phyloP scores from a whole-genome alignment of 2,329 filamentous ascomycete species.

The Calonectria pseudoreteaudii region DNA sequence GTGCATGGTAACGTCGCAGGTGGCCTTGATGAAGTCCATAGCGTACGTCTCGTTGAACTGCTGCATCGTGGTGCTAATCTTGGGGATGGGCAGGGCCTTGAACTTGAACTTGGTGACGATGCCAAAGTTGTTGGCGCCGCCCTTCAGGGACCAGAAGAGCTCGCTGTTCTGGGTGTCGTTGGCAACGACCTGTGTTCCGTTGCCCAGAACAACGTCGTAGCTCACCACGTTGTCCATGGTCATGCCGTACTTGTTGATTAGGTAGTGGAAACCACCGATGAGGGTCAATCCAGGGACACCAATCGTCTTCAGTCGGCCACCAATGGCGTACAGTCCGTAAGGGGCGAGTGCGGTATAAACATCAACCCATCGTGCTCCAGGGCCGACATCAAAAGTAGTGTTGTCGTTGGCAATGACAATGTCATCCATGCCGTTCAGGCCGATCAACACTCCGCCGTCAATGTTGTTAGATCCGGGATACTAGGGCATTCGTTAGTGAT shows the following conservation, averaged over 20 bases:
- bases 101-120: slow-evolving; percentile 50
- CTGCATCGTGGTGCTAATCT: slow-evolving; percentile 18
- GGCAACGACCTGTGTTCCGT: slow-evolving; percentile 53
- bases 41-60: background rate
- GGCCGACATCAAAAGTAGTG: slow-evolving; percentile 27
- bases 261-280: slow-evolving; percentile 34
- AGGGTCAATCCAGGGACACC: slow-evolving; percentile 33
- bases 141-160: slow-evolving; percentile 51
- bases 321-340: slow-evolving; percentile 24
- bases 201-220: slow-evolving; percentile 57
- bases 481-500: background rate
- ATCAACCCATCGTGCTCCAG: slow-evolving; percentile 33
- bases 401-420: slow-evolving; percentile 24
- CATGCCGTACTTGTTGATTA: slow-evolving; percentile 43
- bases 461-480: slow-evolving; percentile 34
- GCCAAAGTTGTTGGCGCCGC: slow-evolving; percentile 51
- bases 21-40: slow-evolving; percentile 43
- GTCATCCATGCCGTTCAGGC: slow-evolving; percentile 30
- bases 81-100: slow-evolving; percentile 36
- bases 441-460: slow-evolving; percentile 24
- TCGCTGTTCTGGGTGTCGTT: slow-evolving; percentile 48
- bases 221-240: slow-evolving; percentile 45
- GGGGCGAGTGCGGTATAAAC: slow-evolving; percentile 28
- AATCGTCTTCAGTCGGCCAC: slow-evolving; percentile 32
- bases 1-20: slow-evolving; percentile 36